Evolutionary conservation across 2,329 filamentous ascomycete genomes (phyloP).

Genomic region (Pleurostoma richardsiae): DNA sequence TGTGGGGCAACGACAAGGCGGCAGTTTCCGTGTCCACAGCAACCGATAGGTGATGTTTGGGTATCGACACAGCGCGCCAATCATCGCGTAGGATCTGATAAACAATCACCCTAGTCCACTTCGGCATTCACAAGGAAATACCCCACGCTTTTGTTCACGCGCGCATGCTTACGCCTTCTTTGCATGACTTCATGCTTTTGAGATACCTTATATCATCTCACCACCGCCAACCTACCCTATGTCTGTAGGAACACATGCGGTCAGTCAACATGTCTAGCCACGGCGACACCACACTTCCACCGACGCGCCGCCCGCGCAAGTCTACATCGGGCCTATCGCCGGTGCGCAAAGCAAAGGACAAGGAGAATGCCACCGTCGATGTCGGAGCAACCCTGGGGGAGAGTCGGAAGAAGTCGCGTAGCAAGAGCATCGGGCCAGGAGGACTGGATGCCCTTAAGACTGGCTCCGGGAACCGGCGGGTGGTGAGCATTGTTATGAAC

Average conservation of each 20-base stretch:
- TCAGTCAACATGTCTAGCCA: conserved; percentile 6
- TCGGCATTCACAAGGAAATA: background rate
- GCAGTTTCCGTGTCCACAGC: background rate
- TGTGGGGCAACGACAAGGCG: background rate
- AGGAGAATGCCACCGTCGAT: conserved; percentile 74
- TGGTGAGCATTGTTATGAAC: conserved; percentile 47
- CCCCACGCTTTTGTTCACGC: background rate
- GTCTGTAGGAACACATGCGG: background rate
- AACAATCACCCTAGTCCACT: background rate
- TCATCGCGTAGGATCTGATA: background rate
- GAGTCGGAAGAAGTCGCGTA: conserved; percentile 68
- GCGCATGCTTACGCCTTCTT: background rate
- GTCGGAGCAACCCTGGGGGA: conserved; percentile 48
- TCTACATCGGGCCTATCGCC: conserved; percentile 61
- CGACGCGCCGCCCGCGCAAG: conserved; percentile 58
- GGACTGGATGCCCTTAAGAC: conserved; percentile 78
- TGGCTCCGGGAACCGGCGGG: conserved; percentile 70
- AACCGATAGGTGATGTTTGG: background rate
- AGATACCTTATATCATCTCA: conserved; percentile 20
- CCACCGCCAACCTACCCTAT: background rate
- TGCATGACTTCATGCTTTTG: conserved; percentile 2
- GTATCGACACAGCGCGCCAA: background rate
- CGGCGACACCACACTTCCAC: conserved; percentile 45
- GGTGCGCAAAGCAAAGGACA: conserved; percentile 53
- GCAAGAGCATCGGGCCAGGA: conserved; percentile 93